Evolutionary conservation across 108 stramenopile genomes (phyloP).

Genomic region (Cyclotella sp.): DNA sequence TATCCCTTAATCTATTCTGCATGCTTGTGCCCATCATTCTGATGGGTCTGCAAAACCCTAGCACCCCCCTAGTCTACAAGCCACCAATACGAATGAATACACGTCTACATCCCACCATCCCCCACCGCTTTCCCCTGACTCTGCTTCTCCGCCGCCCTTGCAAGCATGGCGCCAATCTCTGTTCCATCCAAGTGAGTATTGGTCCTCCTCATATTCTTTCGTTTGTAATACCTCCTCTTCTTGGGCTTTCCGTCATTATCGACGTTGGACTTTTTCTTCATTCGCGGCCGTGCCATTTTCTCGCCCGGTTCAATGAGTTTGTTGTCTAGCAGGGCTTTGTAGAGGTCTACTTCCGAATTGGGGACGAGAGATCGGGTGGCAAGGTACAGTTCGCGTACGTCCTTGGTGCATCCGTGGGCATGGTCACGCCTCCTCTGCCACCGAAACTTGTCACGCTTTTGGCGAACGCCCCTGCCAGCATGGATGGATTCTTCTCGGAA

Average conservation of each 20-base stretch:
- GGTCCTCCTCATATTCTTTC: slow-evolving; percentile 87
- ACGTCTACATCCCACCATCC: slow-evolving; percentile 85
- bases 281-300: slow-evolving; percentile 69
- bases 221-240: slow-evolving; percentile 85
- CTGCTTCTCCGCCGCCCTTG: slow-evolving; percentile 76
- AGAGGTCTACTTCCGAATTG: slow-evolving; percentile 64
- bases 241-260: slow-evolving; percentile 89
- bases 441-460: slow-evolving; percentile 48
- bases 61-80: too few relatives aligned
- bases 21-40: too few relatives aligned
- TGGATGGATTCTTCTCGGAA: slow-evolving; percentile 69
- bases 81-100: too few relatives aligned
- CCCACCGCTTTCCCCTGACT: slow-evolving; percentile 81
- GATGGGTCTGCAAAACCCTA: too few relatives aligned
- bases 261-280: slow-evolving; percentile 68
- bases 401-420: slow-evolving; percentile 85
- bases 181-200: slow-evolving; percentile 88
- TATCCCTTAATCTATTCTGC: too few relatives aligned
- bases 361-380: slow-evolving; percentile 65
- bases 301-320: slow-evolving; percentile 85
- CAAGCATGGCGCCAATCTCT: slow-evolving; percentile 76
- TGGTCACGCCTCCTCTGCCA: not conserved
- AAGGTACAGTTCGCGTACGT: slow-evolving; percentile 83
- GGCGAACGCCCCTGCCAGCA: slow-evolving; percentile 38
- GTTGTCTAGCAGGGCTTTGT: slow-evolving; percentile 62